Evolutionary conservation across 164 flowering plant species (phyloP).

Genomic region (Vitis labrusca): DNA sequence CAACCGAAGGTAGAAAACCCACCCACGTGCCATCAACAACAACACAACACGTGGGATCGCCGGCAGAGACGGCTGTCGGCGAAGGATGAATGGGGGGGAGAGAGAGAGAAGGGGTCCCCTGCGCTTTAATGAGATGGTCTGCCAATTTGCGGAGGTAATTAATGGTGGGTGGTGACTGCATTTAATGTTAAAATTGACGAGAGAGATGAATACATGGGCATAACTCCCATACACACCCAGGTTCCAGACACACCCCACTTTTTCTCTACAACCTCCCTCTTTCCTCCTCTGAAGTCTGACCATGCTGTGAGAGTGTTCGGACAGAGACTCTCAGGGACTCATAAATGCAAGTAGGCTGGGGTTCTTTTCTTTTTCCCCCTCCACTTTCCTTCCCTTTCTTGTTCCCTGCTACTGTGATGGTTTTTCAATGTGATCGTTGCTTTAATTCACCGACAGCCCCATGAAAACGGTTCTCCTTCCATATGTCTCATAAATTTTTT

Average conservation of each 20-base stretch:
- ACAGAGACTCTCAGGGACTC: no score
- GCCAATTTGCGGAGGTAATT: slow-evolving; percentile 20
- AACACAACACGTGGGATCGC: background rate
- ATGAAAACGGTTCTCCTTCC: no score
- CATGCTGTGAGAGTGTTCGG: no score
- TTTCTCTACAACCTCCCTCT: background rate
- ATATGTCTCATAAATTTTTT: no score
- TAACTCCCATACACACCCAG: no score
- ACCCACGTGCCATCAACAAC: slow-evolving; percentile 6
- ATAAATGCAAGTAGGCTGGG: no score
- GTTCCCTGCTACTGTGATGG: no score
- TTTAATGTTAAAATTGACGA: slow-evolving; percentile 30
- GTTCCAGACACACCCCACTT: no score
- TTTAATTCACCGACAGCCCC: no score
- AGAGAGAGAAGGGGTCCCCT: slow-evolving; percentile 1
- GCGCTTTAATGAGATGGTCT: slow-evolving; percentile 12
- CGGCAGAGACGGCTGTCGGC: slow-evolving; percentile 2
- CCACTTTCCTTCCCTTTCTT: no score
- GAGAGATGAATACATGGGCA: background rate
- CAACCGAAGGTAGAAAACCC: slow-evolving; percentile 24
- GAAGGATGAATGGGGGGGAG: slow-evolving; percentile 7
- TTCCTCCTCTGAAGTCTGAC: background rate
- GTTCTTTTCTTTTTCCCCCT: no score
- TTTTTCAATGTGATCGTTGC: no score
- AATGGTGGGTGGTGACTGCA: slow-evolving; percentile 22